Evolutionary conservation across 371 early-diverging fungal species (phyloP).

Genomic region (Apophysomyces sp.): DNA sequence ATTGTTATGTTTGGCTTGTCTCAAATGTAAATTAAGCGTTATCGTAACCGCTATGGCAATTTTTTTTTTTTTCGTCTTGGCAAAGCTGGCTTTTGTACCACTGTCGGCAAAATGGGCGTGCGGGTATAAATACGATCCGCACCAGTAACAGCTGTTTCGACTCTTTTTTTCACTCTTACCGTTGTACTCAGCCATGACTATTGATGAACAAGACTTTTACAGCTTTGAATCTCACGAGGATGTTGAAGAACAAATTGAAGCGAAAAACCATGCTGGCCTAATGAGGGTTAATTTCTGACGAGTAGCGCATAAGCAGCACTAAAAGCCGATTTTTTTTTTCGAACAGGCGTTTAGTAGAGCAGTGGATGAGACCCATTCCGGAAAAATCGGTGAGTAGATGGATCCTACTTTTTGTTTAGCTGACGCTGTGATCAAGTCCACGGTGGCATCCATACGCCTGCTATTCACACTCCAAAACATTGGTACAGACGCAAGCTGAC

Average conservation of each 20-base stretch:
- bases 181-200: conserved; percentile 4
- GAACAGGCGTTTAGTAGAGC: conserved; percentile 9
- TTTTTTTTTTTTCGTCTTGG: background rate
- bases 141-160: background rate
- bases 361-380: conserved; percentile 19
- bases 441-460: conserved; percentile 30
- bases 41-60: no score
- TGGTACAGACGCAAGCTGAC: conserved; percentile 30
- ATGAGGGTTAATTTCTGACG: conserved; percentile 28
- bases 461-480: conserved; percentile 14
- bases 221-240: background rate
- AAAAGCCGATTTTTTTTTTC: no score
- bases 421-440: conserved; percentile 6
- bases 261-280: conserved; percentile 19
- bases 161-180: conserved; percentile 4
- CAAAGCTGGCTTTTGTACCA: background rate
- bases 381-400: conserved; percentile 12
- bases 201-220: conserved; percentile 2
- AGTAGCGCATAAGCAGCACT: no score
- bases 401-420: no score
- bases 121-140: background rate
- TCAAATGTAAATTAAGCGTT: no score
- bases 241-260: conserved; percentile 19
- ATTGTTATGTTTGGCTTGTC: no score
- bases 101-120: background rate